Evolutionary conservation across 441 rosid species (phyloP).

Genomic region (Cnidoscolus chayamansa): DNA sequence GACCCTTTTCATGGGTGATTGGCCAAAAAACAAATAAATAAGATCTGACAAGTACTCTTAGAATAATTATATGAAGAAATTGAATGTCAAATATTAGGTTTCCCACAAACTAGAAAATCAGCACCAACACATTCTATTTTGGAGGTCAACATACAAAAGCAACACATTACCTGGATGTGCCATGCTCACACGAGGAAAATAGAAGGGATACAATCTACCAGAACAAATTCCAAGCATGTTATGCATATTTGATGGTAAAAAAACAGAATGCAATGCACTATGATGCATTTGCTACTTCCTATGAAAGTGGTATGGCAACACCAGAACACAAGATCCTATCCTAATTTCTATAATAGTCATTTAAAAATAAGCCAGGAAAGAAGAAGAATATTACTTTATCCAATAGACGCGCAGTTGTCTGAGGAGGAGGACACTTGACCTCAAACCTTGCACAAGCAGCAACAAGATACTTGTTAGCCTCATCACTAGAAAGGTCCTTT

Average conservation of each 20-base stretch:
- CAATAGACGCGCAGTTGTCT: constrained; percentile 66
- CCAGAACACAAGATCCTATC: background rate
- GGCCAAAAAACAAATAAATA: too few species aligned
- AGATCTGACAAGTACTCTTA: too few species aligned
- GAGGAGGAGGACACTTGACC: constrained; percentile 80
- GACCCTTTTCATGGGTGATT: too few species aligned
- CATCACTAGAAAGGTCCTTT: constrained; percentile 64
- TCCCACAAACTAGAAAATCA: too few species aligned
- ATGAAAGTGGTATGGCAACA: background rate
- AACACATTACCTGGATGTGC: too few species aligned
- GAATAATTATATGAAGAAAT: too few species aligned
- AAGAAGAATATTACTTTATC: constrained; percentile 53
- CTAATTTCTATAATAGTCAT: background rate
- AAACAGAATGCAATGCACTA: background rate
- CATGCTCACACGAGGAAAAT: too few species aligned
- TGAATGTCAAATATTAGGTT: too few species aligned
- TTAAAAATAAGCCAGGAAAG: constrained; percentile 12
- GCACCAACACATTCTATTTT: too few species aligned
- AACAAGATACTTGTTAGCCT: constrained; percentile 58
- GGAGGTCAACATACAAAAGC: too few species aligned
- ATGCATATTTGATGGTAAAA: background rate
- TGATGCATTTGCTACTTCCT: background rate
- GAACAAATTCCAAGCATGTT: background rate
- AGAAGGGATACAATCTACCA: background rate
- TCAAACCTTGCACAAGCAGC: constrained; percentile 65